Evolutionary conservation across 2,329 filamentous ascomycete genomes (phyloP), one percentile per base, ranked within the genome.

Genomic region (Aspergillus ochraceus): DNA sequence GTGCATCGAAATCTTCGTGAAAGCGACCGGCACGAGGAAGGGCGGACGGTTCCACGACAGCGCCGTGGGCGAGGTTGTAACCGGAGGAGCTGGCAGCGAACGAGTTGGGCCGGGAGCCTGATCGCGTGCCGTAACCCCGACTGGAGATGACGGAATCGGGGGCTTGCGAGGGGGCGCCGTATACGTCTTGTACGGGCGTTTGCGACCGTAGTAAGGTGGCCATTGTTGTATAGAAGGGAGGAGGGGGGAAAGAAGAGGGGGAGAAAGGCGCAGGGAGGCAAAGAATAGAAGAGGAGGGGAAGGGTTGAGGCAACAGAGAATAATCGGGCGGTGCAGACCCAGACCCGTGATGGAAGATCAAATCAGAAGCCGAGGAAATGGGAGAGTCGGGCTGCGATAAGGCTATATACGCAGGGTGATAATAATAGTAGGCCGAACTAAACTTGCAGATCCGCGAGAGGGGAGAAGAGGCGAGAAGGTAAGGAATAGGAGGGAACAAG

Each of bases 31-130:
- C 71, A 49, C 77, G 75, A 45, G 71, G 64, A 49, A 74, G 60
- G 14, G 71, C 64, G 5, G 74, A 67, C 10, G 71, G 63, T 12
- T 77, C 72, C 20, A 69, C 66, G 39, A 70, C 62, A 32, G 69
- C 70, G 53, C 70, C 71, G 59, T 74, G 73, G 47, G 67, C 58
- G 55, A 74, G 72, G 42, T 77, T 76, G 61, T 76, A 74, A 53
- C 74, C 70, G 20, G 75, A 71, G 42, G 65, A 67, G 55, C 65
- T 67, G 54, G 74, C 77, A 52, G 73, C 68, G 59, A 75, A 77
- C 52, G 79, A 80, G 56, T 71, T 74, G 8, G 77, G 77, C 54
- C 77, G 71, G 39, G 78, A 79, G 42, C 69, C 68, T 42, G 71
- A 68, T 20, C 68, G 67, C 49, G 60, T 47, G 46, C 71, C 70